Base-by-base conservation (phyloP, 139 green algal species). In the Prasinococcaceae sp. region DNA sequence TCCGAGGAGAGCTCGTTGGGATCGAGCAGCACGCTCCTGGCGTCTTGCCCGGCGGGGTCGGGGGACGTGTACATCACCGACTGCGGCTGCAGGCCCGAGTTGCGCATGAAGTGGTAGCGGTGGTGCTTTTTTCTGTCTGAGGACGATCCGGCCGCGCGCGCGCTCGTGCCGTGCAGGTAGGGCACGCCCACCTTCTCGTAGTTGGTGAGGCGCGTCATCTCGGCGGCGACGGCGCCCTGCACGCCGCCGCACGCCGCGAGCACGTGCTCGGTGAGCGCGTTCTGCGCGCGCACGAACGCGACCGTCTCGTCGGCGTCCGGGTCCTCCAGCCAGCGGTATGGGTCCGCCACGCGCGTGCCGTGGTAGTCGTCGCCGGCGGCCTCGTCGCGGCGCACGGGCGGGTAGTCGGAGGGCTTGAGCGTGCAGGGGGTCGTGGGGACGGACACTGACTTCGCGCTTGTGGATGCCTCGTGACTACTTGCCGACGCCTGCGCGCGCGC, bases 321-420 rank as follows among this genome's bases (percentile, higher is more conserved):
- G 58, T 94, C 81, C 56, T 95, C 86, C 30, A 95, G 73, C 78
- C 77, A 94, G 6, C 75, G 54, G 67, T 88, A 88, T 0, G 80
- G 78, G 44, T 88, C 86, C 0, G 69, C 50, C 9, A 93, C 60
- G 16, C 65, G 26, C 3, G 75, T 55, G 0, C 81, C 81, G 63
- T 90, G 79, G 44, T 84, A 64, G 2, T 63, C 32, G 14, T 93
- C 80, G 2, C 82, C 65, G 3, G 85, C 61, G 6, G 27, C 55
- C 1, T 86, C 73, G 49, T 86, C 82, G 2, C 85, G 58, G 0
- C 66, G 62, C 24, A 79, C 70, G 14, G 4, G 12, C 28, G 53
- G 53, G 37, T 61, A 61, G 2, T n/a, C n/a, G n/a, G n/a, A n/a
- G n/a, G n/a, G n/a, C n/a, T n/a, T n/a, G n/a, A n/a, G n/a, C n/a